A percentile compares a stretch with the other conserved stretches of the same genome.
Evolutionary conservation across 2,329 filamentous ascomycete genomes (phyloP).

Genomic region (Arthroderma sp.): DNA sequence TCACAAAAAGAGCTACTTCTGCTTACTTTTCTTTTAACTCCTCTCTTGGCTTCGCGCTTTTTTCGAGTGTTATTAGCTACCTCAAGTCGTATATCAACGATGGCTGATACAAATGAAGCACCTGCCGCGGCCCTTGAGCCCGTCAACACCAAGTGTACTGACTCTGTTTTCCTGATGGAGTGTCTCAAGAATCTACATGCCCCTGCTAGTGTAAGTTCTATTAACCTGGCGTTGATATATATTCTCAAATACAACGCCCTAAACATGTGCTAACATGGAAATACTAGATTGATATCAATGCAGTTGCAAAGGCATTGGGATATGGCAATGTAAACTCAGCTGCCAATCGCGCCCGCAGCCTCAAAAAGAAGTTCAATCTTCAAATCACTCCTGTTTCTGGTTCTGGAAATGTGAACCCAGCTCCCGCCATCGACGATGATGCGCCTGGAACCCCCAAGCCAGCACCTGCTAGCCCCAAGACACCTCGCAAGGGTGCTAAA

Average conservation of each 20-base stretch:
- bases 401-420: not conserved
- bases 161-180: constrained; percentile 17
- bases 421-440: not conserved
- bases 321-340: constrained; percentile 19
- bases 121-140: not conserved
- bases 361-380: constrained; percentile 18
- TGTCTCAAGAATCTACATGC: constrained; percentile 15
- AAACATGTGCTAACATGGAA: not conserved
- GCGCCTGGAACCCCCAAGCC: not conserved
- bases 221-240: not conserved
- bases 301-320: constrained; percentile 14
- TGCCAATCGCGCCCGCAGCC: constrained; percentile 16
- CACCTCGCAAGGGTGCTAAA: constrained; percentile 13
- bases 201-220: constrained; percentile 9
- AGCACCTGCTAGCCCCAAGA: not conserved
- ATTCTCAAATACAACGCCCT: not conserved
- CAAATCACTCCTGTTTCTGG: constrained; percentile 11
- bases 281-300: constrained; percentile 16
- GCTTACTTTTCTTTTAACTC: not conserved
- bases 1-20: too few species aligned
- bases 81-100: not conserved
- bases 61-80: not conserved
- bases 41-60: not conserved
- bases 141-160: not conserved
- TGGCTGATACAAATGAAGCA: constrained; percentile 6